Base-by-base conservation (phyloP, 129 eudicot genomes). In the Artemisia argyi region DNA sequence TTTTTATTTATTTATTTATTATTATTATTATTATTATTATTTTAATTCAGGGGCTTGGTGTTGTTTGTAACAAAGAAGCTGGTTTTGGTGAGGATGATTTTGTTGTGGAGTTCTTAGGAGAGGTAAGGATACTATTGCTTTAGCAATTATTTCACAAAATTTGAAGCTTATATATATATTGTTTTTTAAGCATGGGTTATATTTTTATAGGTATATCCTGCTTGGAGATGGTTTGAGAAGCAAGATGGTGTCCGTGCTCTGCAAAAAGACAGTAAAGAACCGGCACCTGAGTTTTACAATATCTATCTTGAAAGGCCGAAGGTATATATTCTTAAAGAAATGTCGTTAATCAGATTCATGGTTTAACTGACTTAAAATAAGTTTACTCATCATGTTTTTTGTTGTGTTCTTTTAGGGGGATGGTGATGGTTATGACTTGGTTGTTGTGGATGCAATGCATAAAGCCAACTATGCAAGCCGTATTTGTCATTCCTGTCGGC, bases 221-320 rank as follows among this genome's bases (percentile, higher is more conserved):
- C 99, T 28, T 94, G 99, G 99, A 90, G 90, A 83, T 94, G 99
- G 99, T 94, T 90, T 78, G 99, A 94, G 76, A 94, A 94, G 82
- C 99, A 94, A 86, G 99, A 94, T 61, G 99, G 99, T 49, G 88
- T 94, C 68, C 96, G 96, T 72, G 85, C 93, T 63, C 75, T 94
- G 74, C 99, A 94, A 73, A 90, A 90, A 79, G 84, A 94, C 64
- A 94, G 88, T 75, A 81, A 90, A 69, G 99, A 94, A 61, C 93
- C 97, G 0, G 99, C 96, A 62, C 99, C 99, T 2, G 99, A 94
- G 83, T 94, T 94, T 80, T 94, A 94, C 79, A 94, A 94, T 82
- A 94, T 94, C 52, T 83, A 94, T 83, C 96, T 94, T 49, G 99
- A 94, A 85, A 88, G 99, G 86, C 99, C 99, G 11, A 94, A 94